Percentiles rank a stretch among this genome's conserved stretches.
Conservation (phyloP, 768 basidiomycete genomes). For the Leccinum rimulosum region DNA sequence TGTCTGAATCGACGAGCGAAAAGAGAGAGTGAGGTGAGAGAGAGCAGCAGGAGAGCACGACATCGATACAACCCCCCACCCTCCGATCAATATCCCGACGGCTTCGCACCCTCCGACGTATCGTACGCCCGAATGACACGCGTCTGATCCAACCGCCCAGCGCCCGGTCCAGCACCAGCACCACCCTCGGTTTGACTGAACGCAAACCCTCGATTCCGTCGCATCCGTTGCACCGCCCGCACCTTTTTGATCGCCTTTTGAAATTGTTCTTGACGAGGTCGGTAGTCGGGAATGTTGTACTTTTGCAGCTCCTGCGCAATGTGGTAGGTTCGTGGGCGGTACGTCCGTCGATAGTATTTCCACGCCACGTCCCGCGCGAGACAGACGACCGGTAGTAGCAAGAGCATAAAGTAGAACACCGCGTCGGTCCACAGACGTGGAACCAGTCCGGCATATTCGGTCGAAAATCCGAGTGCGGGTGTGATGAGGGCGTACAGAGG, state of each 20-base stretch:
- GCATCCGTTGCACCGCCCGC: conserved; percentile 96
- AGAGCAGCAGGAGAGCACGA: background rate
- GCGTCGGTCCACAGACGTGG: conserved; percentile 84
- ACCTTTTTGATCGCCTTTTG: conserved; percentile 99
- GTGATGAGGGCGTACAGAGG: conserved; percentile 88
- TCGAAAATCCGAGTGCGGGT: conserved; percentile 84
- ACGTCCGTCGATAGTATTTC: conserved; percentile 97
- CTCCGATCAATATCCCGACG: conserved; percentile 62
- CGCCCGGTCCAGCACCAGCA: conserved; percentile 14
- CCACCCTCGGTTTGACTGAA: conserved; percentile 96
- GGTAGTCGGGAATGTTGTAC: conserved; percentile 95
- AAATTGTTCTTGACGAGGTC: conserved; percentile 98
- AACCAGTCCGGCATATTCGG: conserved; percentile 87
- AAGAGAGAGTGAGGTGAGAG: too few species aligned
- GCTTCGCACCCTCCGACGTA: conserved; percentile 71
- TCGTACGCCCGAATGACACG: conserved; percentile 84
- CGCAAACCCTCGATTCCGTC: conserved; percentile 93
- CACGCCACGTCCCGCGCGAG: conserved; percentile 88
- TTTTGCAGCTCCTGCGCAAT: conserved; percentile 99
- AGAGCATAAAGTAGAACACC: conserved; percentile 86
- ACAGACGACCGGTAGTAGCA: conserved; percentile 83
- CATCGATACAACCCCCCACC: background rate
- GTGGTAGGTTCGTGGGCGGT: conserved; percentile 90
- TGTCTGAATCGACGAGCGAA: background rate
- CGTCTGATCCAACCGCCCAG: conserved; percentile 72